phyloP scores from a whole-genome alignment of 768 basidiomycete species.

The Naganishia kalamii region DNA sequence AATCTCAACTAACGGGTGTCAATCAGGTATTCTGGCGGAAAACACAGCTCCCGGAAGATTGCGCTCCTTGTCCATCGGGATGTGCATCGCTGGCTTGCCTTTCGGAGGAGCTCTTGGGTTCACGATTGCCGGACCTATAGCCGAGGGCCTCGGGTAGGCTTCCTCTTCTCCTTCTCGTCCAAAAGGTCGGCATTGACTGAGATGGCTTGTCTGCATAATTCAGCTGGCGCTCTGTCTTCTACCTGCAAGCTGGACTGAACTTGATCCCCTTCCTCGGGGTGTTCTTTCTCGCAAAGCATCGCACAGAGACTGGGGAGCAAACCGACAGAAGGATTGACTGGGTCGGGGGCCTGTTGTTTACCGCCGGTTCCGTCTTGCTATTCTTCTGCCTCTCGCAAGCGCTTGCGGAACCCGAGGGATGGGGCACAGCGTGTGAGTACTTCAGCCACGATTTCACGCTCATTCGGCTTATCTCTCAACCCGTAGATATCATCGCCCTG shows the following conservation, averaged over 20 bases:
- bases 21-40: not conserved
- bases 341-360: constrained; percentile 63
- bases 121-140: not conserved
- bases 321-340: constrained; percentile 59
- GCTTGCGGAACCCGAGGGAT: not conserved
- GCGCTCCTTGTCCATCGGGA: not conserved
- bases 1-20: not conserved
- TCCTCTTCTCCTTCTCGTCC: too few species aligned
- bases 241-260: not conserved
- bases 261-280: not conserved
- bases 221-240: not conserved
- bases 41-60: not conserved
- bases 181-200: too few species aligned
- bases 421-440: not conserved
- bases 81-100: not conserved
- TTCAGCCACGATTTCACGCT: too few species aligned
- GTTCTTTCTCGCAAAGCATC: not conserved
- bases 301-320: constrained; percentile 23
- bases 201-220: too few species aligned
- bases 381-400: constrained; percentile 63
- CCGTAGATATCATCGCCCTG: constrained; percentile 44
- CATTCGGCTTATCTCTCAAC: constrained; percentile 32
- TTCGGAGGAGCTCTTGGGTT: not conserved
- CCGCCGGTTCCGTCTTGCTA: constrained; percentile 60
- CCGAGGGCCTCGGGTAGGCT: not conserved